A percentile compares a stretch with the other conserved stretches of the same genome.
Evolutionary conservation across 345 rosid genomes (phyloP).

Genomic region (Luvunga scandens): DNA sequence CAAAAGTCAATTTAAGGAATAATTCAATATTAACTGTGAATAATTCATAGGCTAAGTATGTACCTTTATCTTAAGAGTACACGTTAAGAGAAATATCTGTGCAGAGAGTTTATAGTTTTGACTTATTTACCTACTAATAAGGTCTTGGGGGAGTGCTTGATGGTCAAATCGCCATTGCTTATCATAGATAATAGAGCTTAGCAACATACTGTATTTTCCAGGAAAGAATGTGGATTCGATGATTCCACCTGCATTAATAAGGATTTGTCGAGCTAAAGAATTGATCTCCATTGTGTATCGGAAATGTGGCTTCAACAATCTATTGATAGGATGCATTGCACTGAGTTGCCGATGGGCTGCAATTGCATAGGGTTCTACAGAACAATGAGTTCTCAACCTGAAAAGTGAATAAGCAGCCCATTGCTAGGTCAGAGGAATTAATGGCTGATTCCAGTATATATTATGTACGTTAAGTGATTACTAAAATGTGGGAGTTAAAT

Average conservation of each 20-base stretch:
- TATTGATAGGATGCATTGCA: constrained; percentile 63
- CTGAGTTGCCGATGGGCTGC: constrained; percentile 73
- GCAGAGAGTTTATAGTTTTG: neutral
- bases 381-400: constrained; percentile 74
- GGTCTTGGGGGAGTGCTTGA: constrained; percentile 54
- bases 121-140: constrained; percentile 19
- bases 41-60: neutral
- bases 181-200: constrained; percentile 55
- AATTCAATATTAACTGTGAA: no score
- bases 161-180: constrained; percentile 53
- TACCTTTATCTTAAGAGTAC: neutral
- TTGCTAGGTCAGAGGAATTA: no score
- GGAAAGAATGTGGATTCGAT: constrained; percentile 62
- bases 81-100: neutral
- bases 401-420: neutral
- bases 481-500: no score
- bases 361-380: constrained; percentile 68
- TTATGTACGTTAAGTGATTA: no score
- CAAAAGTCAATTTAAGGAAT: no score
- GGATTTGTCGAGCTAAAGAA: constrained; percentile 58
- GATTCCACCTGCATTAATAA: constrained; percentile 53
- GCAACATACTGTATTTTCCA: constrained; percentile 47
- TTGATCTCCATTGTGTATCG: constrained; percentile 80
- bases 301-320: constrained; percentile 65
- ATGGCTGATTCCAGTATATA: no score